Conservation (phyloP, 345 rosid genomes). For the Corchorus capsularis region DNA sequence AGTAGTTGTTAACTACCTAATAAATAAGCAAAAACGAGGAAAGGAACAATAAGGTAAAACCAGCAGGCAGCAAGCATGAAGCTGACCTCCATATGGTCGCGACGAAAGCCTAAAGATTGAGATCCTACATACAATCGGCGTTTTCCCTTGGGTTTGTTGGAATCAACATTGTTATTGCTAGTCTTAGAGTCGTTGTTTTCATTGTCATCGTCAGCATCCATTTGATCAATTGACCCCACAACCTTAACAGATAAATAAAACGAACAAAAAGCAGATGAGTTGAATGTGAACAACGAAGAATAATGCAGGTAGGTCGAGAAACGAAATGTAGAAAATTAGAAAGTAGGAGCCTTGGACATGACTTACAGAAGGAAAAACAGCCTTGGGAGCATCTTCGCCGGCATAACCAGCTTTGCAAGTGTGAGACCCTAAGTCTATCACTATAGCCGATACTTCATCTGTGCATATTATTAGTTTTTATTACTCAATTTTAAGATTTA, state of each 20-base stretch:
- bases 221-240: constrained; percentile 88
- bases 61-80: constrained; percentile 15
- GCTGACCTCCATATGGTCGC: constrained; percentile 93
- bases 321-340: neutral
- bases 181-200: constrained; percentile 52
- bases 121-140: constrained; percentile 85
- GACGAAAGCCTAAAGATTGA: constrained; percentile 84
- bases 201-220: constrained; percentile 77
- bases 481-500: neutral
- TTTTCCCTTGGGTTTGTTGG: constrained; percentile 65
- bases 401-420: constrained; percentile 99
- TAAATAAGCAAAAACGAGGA: neutral
- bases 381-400: constrained; percentile 99
- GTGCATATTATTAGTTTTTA: constrained; percentile 25
- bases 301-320: neutral
- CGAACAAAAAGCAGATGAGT: neutral
- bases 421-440: constrained; percentile 96
- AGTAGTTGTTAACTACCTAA: constrained; percentile 19
- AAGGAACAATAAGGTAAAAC: neutral
- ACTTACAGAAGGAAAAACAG: constrained; percentile 95
- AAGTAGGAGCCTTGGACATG: neutral
- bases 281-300: neutral
- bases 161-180: constrained; percentile 42
- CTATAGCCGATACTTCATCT: constrained; percentile 99
- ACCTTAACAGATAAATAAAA: constrained; percentile 47